Evolutionary conservation across 768 basidiomycete genomes (phyloP), one percentile per base, ranked within the genome.

Genomic region (Podaxis sp.): DNA sequence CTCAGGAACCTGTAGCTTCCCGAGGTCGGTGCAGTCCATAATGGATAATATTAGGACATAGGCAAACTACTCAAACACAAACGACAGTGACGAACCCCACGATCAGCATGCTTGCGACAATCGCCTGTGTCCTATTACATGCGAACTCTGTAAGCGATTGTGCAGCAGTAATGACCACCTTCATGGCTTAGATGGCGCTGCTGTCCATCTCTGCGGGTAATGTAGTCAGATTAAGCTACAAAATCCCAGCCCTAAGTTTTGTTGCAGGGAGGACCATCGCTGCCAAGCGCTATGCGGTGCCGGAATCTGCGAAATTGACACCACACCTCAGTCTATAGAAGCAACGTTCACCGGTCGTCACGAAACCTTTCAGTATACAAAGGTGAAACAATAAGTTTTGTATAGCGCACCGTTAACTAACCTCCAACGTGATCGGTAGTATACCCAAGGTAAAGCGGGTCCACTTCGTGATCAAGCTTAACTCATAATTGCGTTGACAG

Each of bases 321-420:
- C 82, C 0, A 75, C 79, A 0, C 87, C 87, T 1, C 80, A 83
- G 55, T 83, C 85, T 0, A 80, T 88, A 42, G 83, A 87, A 66
- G 84, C 85, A 4, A 87, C 84, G 0, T 88, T 88, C 65, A 81
- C 80, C 0, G 87, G 87, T 0, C 75, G 71, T 63, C 82, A 87
- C 57, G 84, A 86, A 63, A 85, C 81, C 0, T 88, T 87, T 66
- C 82, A 84, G 67, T 88, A 85, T 58, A 88, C 87, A 0, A 88
- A 87, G 77, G 87, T 84, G 56, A 28, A 33, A 17, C 4, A 39
- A 38, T 6, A 26, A 22, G 60, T 46, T 19, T 13, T 28, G 13
- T 28, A 33, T n/a, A 15, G 15, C 36, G 42, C 6, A n/a, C 26
- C n/a, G 0, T 40, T 30, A 6, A 28, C 22, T 8, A 11, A 52